Percentiles rank a stretch among this genome's conserved stretches.
Evolutionary conservation across 2,329 filamentous ascomycete genomes (phyloP).

Genomic region (Corynespora cassiicola): DNA sequence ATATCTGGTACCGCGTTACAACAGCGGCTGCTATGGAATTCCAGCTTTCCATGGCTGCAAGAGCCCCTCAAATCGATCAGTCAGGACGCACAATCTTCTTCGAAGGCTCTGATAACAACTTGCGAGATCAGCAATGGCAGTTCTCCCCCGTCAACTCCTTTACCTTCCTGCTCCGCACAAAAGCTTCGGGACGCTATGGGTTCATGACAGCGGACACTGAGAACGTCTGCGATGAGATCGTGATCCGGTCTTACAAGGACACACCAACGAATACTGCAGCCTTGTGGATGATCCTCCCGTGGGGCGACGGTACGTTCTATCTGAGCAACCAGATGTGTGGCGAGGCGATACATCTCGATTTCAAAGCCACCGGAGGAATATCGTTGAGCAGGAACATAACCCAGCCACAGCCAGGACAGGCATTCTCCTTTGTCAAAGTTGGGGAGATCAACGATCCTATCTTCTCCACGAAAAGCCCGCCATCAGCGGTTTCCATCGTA

Average conservation of each 20-base stretch:
- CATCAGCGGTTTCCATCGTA: too few relatives aligned
- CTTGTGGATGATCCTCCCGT: slow-evolving; percentile 9
- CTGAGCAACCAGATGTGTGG: slow-evolving; percentile 7
- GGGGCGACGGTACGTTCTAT: slow-evolving; percentile 8
- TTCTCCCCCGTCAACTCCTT: slow-evolving; percentile 8
- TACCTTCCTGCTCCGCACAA: slow-evolving; percentile 14
- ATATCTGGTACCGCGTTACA: slow-evolving; percentile 11
- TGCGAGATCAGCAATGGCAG: slow-evolving; percentile 14
- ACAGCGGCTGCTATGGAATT: slow-evolving; percentile 4
- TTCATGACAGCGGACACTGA: slow-evolving; percentile 4
- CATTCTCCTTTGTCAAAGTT: slow-evolving; percentile 5
- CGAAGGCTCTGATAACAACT: slow-evolving; percentile 4
- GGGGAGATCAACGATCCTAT: slow-evolving; percentile 8
- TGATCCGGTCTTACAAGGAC: slow-evolving; percentile 1
- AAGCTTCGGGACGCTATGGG: slow-evolving; percentile 13
- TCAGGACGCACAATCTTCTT: slow-evolving; percentile 1
- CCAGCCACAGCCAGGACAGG: slow-evolving; percentile 7
- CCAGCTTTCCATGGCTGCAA: slow-evolving; percentile 5
- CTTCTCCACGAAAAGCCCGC: slow-evolving; percentile 8
- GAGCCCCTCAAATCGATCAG: slow-evolving; percentile 5
- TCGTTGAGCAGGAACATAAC: slow-evolving; percentile 6
- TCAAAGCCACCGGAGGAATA: background rate
- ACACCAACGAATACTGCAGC: slow-evolving; percentile 8
- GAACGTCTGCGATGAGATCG: background rate
- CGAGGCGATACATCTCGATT: slow-evolving; percentile 2